Evolutionary conservation across 2,329 filamentous ascomycete species (phyloP).

Genomic region (Neobulgaria alba): DNA sequence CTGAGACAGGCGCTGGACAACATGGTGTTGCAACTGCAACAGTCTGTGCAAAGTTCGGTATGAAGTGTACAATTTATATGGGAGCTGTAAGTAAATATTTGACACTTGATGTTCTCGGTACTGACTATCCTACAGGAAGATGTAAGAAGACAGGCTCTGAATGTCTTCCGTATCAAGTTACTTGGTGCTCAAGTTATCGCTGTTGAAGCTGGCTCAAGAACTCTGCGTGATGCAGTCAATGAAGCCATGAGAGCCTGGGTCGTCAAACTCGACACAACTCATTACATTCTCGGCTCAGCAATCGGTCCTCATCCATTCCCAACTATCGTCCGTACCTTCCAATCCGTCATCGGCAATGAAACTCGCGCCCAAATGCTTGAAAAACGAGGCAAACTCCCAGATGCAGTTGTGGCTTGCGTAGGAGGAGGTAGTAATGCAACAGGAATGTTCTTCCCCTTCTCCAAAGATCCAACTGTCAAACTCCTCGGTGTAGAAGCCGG

Average conservation of each 20-base stretch:
- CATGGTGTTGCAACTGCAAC: constrained; percentile 97
- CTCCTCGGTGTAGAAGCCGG: constrained; percentile 91
- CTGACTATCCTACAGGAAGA: constrained; percentile 51
- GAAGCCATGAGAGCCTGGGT: constrained; percentile 94
- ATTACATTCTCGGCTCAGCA: constrained; percentile 96
- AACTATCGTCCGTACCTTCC: constrained; percentile 94
- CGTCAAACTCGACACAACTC: constrained; percentile 81
- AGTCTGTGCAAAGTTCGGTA: constrained; percentile 94
- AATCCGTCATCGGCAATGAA: constrained; percentile 91
- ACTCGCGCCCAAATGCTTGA: constrained; percentile 86
- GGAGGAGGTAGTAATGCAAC: constrained; percentile 91
- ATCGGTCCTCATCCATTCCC: constrained; percentile 98
- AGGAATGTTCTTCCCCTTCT: constrained; percentile 98
- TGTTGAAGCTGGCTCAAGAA: constrained; percentile 82
- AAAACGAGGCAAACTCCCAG: constrained; percentile 79
- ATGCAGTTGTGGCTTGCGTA: constrained; percentile 93
- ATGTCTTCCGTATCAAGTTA: constrained; percentile 97
- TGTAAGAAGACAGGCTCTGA: constrained; percentile 88
- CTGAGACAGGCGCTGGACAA: constrained; percentile 94
- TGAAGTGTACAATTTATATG: constrained; percentile 98
- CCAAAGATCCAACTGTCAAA: constrained; percentile 75
- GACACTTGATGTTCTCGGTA: neutral
- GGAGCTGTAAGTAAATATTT: constrained; percentile 48
- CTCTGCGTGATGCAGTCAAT: constrained; percentile 83
- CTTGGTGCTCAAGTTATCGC: constrained; percentile 88